Conservation (phyloP, 306 rosid species). For the Echinosophora koreensis region DNA sequence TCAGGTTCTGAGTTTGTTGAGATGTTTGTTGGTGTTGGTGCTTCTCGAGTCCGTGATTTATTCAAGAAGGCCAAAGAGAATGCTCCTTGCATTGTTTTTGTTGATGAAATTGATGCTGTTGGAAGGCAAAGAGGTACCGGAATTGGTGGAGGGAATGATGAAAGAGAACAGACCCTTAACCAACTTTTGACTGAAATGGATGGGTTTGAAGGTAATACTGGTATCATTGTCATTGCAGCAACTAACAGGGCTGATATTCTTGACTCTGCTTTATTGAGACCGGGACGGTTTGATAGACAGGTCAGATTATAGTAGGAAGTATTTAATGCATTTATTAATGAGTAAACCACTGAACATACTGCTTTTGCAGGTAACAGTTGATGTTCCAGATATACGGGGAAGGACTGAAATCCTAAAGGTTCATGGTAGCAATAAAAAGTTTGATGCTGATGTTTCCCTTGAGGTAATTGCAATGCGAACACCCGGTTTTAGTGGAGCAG, state of each 20-base stretch:
- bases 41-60: slow-evolving; percentile 97
- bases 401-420: slow-evolving; percentile 97
- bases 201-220: slow-evolving; percentile 97
- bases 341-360: slow-evolving; percentile 30
- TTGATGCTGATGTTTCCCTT: slow-evolving; percentile 85
- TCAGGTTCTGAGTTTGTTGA: slow-evolving; percentile 98
- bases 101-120: slow-evolving; percentile 98
- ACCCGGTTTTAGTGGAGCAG: slow-evolving; percentile 99
- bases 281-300: slow-evolving; percentile 97
- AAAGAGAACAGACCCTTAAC: slow-evolving; percentile 98
- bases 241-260: slow-evolving; percentile 99
- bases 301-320: slow-evolving; percentile 46
- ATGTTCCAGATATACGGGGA: slow-evolving; percentile 94
- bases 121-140: slow-evolving; percentile 98
- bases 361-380: slow-evolving; percentile 82
- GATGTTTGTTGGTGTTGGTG: slow-evolving; percentile 99
- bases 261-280: slow-evolving; percentile 94
- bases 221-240: slow-evolving; percentile 96
- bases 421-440: slow-evolving; percentile 90
- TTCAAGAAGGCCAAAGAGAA: slow-evolving; percentile 99
- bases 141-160: slow-evolving; percentile 99
- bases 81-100: slow-evolving; percentile 99
- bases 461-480: slow-evolving; percentile 97
- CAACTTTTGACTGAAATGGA: slow-evolving; percentile 99
- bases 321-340: slow-evolving; percentile 13